Evolutionary conservation across 2,329 filamentous ascomycete species (phyloP).

Genomic region (Xylaria arbuscula): DNA sequence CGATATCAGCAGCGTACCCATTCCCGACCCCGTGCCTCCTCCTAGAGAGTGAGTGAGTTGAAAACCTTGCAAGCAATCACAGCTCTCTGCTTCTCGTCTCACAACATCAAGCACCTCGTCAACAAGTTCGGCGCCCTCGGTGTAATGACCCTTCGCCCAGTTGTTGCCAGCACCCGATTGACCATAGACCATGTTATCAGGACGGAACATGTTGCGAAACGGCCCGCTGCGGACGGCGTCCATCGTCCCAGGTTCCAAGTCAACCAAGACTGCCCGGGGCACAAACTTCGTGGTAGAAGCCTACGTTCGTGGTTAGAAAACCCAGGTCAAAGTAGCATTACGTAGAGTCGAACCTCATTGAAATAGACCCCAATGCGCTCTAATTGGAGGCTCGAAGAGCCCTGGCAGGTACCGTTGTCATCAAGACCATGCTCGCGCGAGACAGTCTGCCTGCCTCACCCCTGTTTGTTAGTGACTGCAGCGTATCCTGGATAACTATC

Average conservation of each 20-base stretch:
- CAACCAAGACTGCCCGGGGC: constrained; percentile 97
- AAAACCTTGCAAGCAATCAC: constrained; percentile 99
- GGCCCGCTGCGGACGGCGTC: constrained; percentile 98
- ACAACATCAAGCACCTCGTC: constrained; percentile 98
- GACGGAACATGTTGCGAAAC: constrained; percentile 98
- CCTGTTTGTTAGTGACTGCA: background rate
- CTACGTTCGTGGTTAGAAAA: constrained; percentile 57
- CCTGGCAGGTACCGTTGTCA: constrained; percentile 96
- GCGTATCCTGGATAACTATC: background rate
- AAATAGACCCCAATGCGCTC: constrained; percentile 99
- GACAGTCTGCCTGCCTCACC: constrained; percentile 71
- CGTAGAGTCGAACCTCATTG: constrained; percentile 69
- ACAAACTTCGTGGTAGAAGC: constrained; percentile 99
- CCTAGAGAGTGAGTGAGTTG: constrained; percentile 99
- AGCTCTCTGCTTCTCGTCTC: constrained; percentile 97
- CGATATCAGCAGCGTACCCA: constrained; percentile 99
- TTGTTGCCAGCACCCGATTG: constrained; percentile 99
- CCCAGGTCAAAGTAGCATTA: constrained; percentile 16
- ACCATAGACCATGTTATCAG: constrained; percentile 99
- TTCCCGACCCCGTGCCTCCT: constrained; percentile 99
- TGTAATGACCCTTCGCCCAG: constrained; percentile 99
- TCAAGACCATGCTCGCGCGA: constrained; percentile 96
- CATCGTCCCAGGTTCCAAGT: constrained; percentile 99
- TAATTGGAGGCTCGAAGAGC: constrained; percentile 97
- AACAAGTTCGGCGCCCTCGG: constrained; percentile 98